Evolutionary conservation across 2,329 filamentous ascomycete genomes (phyloP).

Genomic region (Diplodia mutila): DNA sequence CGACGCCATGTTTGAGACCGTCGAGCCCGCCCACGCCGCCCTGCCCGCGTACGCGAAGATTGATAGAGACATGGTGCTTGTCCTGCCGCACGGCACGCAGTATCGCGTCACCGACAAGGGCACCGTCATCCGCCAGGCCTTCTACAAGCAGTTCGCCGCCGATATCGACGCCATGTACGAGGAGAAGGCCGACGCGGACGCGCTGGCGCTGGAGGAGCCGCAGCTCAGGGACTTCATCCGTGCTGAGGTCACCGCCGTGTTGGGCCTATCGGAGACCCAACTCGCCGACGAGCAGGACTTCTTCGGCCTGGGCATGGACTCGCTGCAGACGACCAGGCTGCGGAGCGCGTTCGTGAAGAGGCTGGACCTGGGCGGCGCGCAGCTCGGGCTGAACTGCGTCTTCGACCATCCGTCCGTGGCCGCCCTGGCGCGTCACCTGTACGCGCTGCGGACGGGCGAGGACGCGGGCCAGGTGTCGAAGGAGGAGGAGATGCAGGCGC

Average conservation of each 20-base stretch:
- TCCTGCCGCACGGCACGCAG: constrained; percentile 50
- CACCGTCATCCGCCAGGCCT: constrained; percentile 58
- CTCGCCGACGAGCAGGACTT: constrained; percentile 51
- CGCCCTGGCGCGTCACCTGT: constrained; percentile 52
- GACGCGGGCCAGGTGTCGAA: constrained; percentile 40
- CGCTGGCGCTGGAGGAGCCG: constrained; percentile 33
- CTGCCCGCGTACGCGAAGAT: constrained; percentile 60
- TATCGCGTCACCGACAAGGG: constrained; percentile 62
- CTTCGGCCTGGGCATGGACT: constrained; percentile 63
- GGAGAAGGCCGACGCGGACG: constrained; percentile 29
- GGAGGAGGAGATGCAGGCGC: constrained; percentile 49
- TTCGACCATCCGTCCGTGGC: constrained; percentile 61
- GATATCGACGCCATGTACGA: constrained; percentile 53
- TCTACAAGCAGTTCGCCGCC: constrained; percentile 54
- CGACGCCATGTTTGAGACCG: constrained; percentile 53
- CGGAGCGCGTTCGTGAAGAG: constrained; percentile 56
- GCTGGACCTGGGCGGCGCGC: constrained; percentile 52
- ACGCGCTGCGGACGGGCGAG: constrained; percentile 47
- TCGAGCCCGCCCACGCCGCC: constrained; percentile 57
- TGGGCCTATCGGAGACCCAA: constrained; percentile 28
- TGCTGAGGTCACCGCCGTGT: constrained; percentile 30
- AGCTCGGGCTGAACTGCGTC: constrained; percentile 60
- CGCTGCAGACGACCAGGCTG: constrained; percentile 61
- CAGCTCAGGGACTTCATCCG: constrained; percentile 41
- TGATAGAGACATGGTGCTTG: constrained; percentile 57